Conservation (phyloP, 2,329 filamentous ascomycete genomes). For the Aureobasidium namibiae region DNA sequence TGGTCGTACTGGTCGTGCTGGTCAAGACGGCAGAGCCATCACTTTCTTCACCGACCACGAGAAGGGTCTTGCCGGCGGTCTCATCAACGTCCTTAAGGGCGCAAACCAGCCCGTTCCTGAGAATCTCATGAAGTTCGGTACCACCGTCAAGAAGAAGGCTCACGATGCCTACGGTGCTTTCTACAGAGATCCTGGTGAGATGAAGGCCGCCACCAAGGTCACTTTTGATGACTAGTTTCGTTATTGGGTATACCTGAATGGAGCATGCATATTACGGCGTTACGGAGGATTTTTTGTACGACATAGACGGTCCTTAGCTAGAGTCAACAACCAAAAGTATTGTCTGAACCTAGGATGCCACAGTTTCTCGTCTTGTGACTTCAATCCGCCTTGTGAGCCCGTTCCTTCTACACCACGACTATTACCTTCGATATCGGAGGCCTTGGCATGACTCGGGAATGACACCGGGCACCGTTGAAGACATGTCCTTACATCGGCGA, state of each 20-base stretch:
- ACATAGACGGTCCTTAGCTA: slow-evolving; percentile 8
- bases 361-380: not conserved
- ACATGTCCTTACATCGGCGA: not conserved
- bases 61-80: slow-evolving; percentile 80
- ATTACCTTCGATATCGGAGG: not conserved
- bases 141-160: slow-evolving; percentile 97
- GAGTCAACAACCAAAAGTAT: slow-evolving; percentile 7
- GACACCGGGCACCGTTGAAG: not conserved
- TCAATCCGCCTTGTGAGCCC: not conserved
- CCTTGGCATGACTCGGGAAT: not conserved
- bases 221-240: slow-evolving; percentile 58
- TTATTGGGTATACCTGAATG: slow-evolving; percentile 5
- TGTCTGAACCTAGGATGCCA: not conserved
- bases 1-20: slow-evolving; percentile 77
- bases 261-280: slow-evolving; percentile 9
- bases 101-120: slow-evolving; percentile 88
- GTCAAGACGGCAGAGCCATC: slow-evolving; percentile 78
- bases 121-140: slow-evolving; percentile 87
- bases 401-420: not conserved
- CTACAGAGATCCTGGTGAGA: slow-evolving; percentile 76
- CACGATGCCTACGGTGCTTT: slow-evolving; percentile 94
- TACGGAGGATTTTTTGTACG: slow-evolving; percentile 5
- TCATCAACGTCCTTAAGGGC: slow-evolving; percentile 92
- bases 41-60: slow-evolving; percentile 94
- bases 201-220: slow-evolving; percentile 82